Base-by-base conservation (phyloP, 306 rosid genomes). In the Prunus mume region DNA sequence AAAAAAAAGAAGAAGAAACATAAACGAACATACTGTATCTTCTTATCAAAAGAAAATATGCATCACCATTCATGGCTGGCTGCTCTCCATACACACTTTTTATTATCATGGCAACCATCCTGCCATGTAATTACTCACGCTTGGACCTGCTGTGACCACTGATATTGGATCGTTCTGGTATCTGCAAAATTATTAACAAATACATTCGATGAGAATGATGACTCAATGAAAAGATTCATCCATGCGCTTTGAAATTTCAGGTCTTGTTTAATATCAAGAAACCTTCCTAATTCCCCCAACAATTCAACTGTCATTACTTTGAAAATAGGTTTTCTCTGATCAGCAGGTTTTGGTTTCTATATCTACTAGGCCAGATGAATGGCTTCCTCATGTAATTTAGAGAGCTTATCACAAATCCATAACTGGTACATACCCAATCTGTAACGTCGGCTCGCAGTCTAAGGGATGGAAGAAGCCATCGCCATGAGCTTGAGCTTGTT, bases 401-500 rank as follows among this genome's bases (percentile, higher is more conserved):
- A 28, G 72, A 12, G 28, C 43, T 45, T 41, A 68, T 66, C 43
- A 20, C 17, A 45, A 68, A 5, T 38, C 8, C 50, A 38, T 24
- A 15, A 22, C 7, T 28, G 2, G 18, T 19, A 72, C 66, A 34
- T 91, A 96, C 99, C 97, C 99, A 79, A 92, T 92, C 78, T 92
- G 97, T 76, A 96, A 81, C 10, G 98, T 91, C 74, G 97, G 97
- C 66, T 96, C 98, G 75, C 96, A 91, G 7, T 94, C 95, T 73
- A 96, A 63, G 70, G 84, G 92, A 66, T 96, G 97, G 73, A 83
- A 91, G 85, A 96, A 87, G 77, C 71, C 87, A 82, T 92, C 97
- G 12, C 76, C 87, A 10, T 88, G 90, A 57, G 87, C 32, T 71
- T 89, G 89, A 85, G n/a, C 76, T 54, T 87, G 87, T 45, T 91